These are phyloP conservation scores for Mortierella sp. DNA, from an alignment of 371 early-diverging fungal species.

Conservation along the genomic window DNA sequence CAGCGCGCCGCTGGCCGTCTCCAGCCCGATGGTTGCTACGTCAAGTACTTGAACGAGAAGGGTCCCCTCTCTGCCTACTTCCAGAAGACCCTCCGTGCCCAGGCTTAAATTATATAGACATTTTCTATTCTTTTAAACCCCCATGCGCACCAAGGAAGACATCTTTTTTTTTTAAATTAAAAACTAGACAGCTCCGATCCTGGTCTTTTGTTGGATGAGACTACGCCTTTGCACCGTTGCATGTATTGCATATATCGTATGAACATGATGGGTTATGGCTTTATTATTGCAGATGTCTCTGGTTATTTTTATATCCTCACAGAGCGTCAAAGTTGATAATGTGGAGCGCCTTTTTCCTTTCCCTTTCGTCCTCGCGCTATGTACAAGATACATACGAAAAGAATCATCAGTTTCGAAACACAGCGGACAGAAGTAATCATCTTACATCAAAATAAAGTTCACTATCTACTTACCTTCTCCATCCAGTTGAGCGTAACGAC, in stretches of 20 bases:
- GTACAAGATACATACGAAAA: conserved; percentile 1
- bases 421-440: neutral
- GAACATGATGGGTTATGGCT: too few species aligned
- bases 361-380: conserved; percentile 81
- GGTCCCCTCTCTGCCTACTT: conserved; percentile 87
- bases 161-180: too few species aligned
- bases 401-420: neutral
- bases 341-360: conserved; percentile 77
- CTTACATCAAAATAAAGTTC: too few species aligned
- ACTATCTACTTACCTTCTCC: conserved; percentile 69
- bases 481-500: conserved; percentile 76
- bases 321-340: conserved; percentile 94
- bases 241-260: too few species aligned
- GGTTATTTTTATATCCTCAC: conserved; percentile 42
- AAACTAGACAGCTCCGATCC: too few species aligned
- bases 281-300: too few species aligned
- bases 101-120: conserved; percentile 7
- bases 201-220: conserved; percentile 2
- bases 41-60: conserved; percentile 95
- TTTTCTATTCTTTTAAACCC: too few species aligned
- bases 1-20: conserved; percentile 84
- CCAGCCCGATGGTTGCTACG: conserved; percentile 97
- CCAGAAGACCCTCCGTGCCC: conserved; percentile 46
- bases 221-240: too few species aligned
- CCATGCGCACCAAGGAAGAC: too few species aligned